Base-by-base conservation (phyloP, 345 rosid species). In the Leavenworthia alabamica region DNA sequence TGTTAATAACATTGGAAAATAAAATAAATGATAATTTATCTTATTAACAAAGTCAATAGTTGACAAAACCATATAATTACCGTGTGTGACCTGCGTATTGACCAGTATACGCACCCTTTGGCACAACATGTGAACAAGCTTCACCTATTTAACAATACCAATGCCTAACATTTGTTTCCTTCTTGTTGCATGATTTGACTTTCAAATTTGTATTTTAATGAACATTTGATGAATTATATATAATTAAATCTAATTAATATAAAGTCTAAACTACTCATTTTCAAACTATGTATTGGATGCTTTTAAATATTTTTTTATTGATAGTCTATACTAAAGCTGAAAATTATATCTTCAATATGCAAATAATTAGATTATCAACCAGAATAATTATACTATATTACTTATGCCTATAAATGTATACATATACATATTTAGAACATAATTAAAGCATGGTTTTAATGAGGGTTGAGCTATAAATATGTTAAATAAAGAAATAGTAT, bases 41-140 rank as follows among this genome's bases (percentile, higher is more conserved):
- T 28, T n/a, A 45, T 28, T 15, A 70, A 48, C 22, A 46, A 55
- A 62, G 63, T 62, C 74, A 56, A 46, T 54, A 62, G 68, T 70
- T 70, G 74, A 70, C 68, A 47, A 61, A 70, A 55, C 22, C 63
- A 46, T 55, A 47, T 46, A 62, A 37, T 37, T 39, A 70, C 68
- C 74, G 74, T 69, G 73, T 69, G 43, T 54, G 50, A 46, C 62
- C 41, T 43, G 61, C 55, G 67, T 43, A 60, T 60, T 69, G 67
- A 69, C 56, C 27, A 48, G 49, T 69, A 42, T 44, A 69, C 67
- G 62, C 67, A 61, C 24, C 73, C 62, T 52, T 60, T 61, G 73
- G 48, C 33, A 46, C 31, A 68, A 45, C 60, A 45, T 69, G 61
- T 69, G 67, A 69, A 52, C 56, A 53, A 35, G 33, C 12, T 69